Conservation (phyloP, 345 rosid genomes). For the thale cress (Arabidopsis thaliana) region TAIR10.1 NC_003075.7:13019001-13019500, state of each 20-base stretch:
- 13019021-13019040: neutral
- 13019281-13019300: neutral
- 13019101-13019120: constrained; percentile 2
- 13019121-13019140: constrained; percentile 24
- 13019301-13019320: neutral
- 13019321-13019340: neutral
- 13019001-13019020: neutral
- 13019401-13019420: neutral
- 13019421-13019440: neutral
- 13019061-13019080: neutral
- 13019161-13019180: constrained; percentile 29
- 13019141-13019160: constrained; percentile 21
- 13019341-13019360: neutral
- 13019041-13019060: neutral
- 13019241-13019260: neutral
- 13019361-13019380: neutral
- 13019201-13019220: neutral
- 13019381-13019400: neutral
- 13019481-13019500: neutral
- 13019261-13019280: neutral
- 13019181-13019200: neutral
- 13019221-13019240: neutral
- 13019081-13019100: constrained; percentile 1
- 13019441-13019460: neutral
- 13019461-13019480: neutral